These are phyloP conservation scores for Odontarrhena argentea DNA, from an alignment of 345 rosid genomes.

Conservation along the genomic window DNA sequence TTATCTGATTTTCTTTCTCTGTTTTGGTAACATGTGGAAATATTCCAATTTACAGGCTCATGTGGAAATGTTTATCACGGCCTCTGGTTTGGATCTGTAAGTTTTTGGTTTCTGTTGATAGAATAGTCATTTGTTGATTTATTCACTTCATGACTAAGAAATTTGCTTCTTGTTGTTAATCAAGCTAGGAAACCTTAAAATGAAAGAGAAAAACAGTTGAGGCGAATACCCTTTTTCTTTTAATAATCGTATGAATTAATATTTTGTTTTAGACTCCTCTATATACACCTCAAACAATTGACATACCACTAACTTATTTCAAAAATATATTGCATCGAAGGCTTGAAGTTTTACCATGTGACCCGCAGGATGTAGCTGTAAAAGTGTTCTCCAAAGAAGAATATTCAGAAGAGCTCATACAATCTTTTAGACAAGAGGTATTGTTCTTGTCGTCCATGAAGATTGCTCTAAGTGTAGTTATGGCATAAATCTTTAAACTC, in stretches of 20 bases:
- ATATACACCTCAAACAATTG: no score
- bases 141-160: conserved; percentile 10
- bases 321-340: conserved; percentile 25
- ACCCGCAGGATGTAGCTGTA: conserved; percentile 91
- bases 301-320: neutral
- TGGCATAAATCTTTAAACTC: neutral
- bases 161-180: no score
- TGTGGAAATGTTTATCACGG: conserved; percentile 97
- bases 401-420: conserved; percentile 80
- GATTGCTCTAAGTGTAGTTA: conserved; percentile 4
- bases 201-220: neutral
- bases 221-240: no score
- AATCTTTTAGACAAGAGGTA: conserved; percentile 91
- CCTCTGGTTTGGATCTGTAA: conserved; percentile 99
- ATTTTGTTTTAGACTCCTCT: no score
- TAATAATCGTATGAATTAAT: no score
- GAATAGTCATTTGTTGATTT: conserved; percentile 32
- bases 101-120: conserved; percentile 52
- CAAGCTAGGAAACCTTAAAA: neutral
- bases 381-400: conserved; percentile 95
- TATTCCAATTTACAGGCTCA: conserved; percentile 65
- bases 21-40: conserved; percentile 17
- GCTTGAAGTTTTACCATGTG: conserved; percentile 20
- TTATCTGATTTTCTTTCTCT: conserved; percentile 33
- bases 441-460: conserved; percentile 6